phyloP scores from a whole-genome alignment of 176 grass and related monocot species.

The Chloris gayana region DNA sequence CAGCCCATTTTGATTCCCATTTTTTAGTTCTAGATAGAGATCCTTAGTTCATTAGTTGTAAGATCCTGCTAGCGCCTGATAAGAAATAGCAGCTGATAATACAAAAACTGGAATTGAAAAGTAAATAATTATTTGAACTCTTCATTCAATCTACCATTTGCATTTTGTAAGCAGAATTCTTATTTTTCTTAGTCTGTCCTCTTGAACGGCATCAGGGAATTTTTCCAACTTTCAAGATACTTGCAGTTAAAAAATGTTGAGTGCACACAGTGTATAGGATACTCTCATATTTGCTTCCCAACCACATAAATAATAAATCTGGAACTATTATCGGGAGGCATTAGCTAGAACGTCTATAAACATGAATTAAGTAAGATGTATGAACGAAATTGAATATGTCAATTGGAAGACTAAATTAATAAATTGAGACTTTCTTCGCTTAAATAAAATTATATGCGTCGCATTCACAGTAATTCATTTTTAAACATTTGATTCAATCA shows the following conservation, averaged over 20 bases:
- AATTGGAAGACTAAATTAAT: background rate
- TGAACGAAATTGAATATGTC: background rate
- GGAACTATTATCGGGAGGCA: background rate
- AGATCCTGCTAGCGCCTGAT: constrained; percentile 35
- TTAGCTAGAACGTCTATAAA: background rate
- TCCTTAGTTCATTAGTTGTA: constrained; percentile 40
- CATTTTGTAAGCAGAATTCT: constrained; percentile 11
- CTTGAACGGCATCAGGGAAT: background rate
- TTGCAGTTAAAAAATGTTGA: constrained; percentile 16
- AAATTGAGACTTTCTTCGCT: background rate
- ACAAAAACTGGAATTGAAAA: constrained; percentile 39
- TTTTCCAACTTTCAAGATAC: background rate
- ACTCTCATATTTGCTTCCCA: background rate
- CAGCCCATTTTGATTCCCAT: constrained; percentile 45
- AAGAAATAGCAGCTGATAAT: constrained; percentile 17
- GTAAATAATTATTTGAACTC: constrained; percentile 16
- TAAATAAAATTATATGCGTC: background rate
- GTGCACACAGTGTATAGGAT: constrained; percentile 9
- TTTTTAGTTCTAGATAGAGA: background rate
- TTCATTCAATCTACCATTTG: constrained; percentile 21
- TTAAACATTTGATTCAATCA: background rate
- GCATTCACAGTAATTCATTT: background rate
- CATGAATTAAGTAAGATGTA: background rate
- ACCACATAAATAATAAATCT: background rate
- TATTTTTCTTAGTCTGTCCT: constrained; percentile 24